Evolutionary conservation across 2,329 filamentous ascomycete species (phyloP).

Genomic region (Davidsoniella australis): DNA sequence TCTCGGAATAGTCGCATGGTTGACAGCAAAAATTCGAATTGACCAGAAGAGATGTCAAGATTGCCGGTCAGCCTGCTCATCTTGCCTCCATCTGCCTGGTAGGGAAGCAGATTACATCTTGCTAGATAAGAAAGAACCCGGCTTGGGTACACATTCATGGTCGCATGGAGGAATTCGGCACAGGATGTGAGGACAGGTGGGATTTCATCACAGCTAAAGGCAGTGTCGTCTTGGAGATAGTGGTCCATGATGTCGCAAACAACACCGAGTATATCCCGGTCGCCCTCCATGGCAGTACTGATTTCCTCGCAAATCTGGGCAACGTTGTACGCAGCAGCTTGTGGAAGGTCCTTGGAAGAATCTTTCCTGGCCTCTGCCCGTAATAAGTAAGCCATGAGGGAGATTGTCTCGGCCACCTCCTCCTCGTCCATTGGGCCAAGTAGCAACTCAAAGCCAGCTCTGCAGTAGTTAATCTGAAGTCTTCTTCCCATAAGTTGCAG

Average conservation of each 20-base stretch:
- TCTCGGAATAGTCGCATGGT: constrained; percentile 58
- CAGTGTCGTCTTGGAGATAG: constrained; percentile 39
- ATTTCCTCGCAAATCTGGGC: constrained; percentile 37
- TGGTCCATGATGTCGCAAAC: constrained; percentile 74
- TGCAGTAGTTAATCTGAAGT: constrained; percentile 47
- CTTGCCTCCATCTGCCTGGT: constrained; percentile 58
- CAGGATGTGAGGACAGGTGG: constrained; percentile 54
- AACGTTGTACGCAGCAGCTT: constrained; percentile 18
- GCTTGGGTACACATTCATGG: constrained; percentile 59
- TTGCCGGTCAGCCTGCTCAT: constrained; percentile 66
- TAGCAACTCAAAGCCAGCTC: constrained; percentile 35
- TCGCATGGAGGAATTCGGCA: constrained; percentile 59
- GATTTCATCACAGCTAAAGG: constrained; percentile 42
- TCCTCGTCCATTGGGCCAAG: constrained; percentile 39
- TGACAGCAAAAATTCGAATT: constrained; percentile 60
- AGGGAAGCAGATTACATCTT: constrained; percentile 62
- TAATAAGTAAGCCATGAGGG: constrained; percentile 55
- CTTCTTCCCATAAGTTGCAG: constrained; percentile 64
- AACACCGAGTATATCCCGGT: constrained; percentile 61
- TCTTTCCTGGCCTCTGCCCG: constrained; percentile 29
- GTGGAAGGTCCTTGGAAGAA: constrained; percentile 13
- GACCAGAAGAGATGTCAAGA: constrained; percentile 59
- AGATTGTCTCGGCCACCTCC: constrained; percentile 56
- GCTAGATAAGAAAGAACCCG: constrained; percentile 82
- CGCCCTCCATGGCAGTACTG: constrained; percentile 37